These are phyloP conservation scores for Begonia fuchsioides DNA, from an alignment of 306 rosid species.

Conservation along the genomic window DNA sequence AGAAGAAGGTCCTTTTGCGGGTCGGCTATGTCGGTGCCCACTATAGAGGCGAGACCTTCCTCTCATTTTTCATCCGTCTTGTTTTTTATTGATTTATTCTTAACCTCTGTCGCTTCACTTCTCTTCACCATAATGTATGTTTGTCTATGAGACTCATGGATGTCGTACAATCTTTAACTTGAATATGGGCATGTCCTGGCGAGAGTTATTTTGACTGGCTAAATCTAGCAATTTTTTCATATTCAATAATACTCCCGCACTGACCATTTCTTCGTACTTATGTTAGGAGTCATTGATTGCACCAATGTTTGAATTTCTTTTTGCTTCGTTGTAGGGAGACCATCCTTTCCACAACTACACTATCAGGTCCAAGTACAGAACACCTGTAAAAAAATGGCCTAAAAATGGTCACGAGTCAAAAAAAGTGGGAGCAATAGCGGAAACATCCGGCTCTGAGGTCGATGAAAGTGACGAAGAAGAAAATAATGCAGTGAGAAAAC, in stretches of 20 bases:
- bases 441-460: constrained; percentile 20
- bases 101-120: too few relatives aligned
- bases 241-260: too few relatives aligned
- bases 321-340: constrained; percentile 40
- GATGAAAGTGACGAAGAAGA: constrained; percentile 48
- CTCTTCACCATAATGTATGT: too few relatives aligned
- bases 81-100: neutral
- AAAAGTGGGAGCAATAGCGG: constrained; percentile 9
- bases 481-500: constrained; percentile 12
- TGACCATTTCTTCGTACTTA: neutral
- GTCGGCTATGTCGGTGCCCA: too few relatives aligned
- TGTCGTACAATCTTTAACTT: too few relatives aligned
- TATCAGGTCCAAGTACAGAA: constrained; percentile 60
- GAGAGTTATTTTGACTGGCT: too few relatives aligned
- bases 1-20: too few relatives aligned
- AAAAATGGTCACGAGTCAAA: constrained; percentile 11
- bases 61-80: neutral
- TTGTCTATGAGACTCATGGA: too few relatives aligned
- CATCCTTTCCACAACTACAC: constrained; percentile 94
- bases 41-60: neutral
- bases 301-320: neutral
- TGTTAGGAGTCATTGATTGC: constrained; percentile 1
- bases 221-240: too few relatives aligned
- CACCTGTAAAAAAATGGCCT: constrained; percentile 18
- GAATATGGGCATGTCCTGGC: too few relatives aligned